Evolutionary conservation across 2,329 filamentous ascomycete species (phyloP), one percentile per base, ranked within the genome.

Genomic region (Aphanocladium album): DNA sequence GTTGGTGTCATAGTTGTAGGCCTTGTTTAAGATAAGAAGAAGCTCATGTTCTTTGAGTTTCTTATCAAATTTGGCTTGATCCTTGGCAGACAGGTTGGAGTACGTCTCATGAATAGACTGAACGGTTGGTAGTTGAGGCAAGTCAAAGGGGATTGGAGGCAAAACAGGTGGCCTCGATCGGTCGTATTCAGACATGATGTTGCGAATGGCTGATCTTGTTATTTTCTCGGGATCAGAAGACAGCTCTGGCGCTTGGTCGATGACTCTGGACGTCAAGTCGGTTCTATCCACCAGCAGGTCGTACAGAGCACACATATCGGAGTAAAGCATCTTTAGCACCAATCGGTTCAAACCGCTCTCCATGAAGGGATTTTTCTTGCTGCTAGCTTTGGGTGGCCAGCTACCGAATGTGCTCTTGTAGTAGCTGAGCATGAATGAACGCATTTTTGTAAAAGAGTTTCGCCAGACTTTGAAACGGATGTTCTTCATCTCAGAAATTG

Each of bases 341-440:
- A 91, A 76, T 25, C 95, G 84, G 73, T 97, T 97, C 23, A 98
- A 80, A 0, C 93, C 93, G 66, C 86, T 90, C 67, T 93, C 91
- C 30, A 89, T 88, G 65, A 96, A 91, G 1, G 88, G 84, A 70
- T 96, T 96, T 82, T 96, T 96, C 80, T 96, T 96, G 67, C 87
- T 93, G 68, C 84, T 89, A 2, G 92, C 91, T 72, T 95, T 96
- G 9, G 95, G 93, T 2, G 95, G 93, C 93, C 93, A 96, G 71
- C 81, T 86, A 21, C 83, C 83, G 60, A 87, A 82, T 4, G 78
- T 76, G 14, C 76, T 69, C 71, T 84, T 86, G 70, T 86, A 86
- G 72, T 92, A 88, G 64, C 80, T 78, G 55, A 92, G 78, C 19
- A 88, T 83, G 70, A 92, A 91, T 43, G 85, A 84, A 43, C 91